Conservation (phyloP, 495 filamentous ascomycete genomes). For the Podospora australis region DNA sequence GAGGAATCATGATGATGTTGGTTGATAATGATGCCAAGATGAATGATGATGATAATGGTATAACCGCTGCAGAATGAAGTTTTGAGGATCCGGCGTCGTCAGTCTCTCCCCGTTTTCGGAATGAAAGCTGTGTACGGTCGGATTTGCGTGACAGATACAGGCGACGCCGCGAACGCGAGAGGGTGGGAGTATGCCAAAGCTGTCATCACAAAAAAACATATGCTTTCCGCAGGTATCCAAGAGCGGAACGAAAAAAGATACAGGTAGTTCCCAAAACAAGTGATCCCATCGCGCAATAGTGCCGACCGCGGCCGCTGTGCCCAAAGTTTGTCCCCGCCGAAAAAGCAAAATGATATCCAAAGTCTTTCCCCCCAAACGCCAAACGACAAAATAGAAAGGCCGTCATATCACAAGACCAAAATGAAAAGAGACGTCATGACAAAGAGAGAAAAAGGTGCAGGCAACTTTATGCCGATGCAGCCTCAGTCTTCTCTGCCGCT, state of each 20-base stretch:
- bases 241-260: not conserved
- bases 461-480: slow-evolving; percentile 12
- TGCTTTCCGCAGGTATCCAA: not conserved
- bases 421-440: slow-evolving; percentile 20
- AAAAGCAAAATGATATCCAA: slow-evolving; percentile 6
- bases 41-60: too few species aligned
- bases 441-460: not conserved
- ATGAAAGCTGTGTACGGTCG: too few species aligned
- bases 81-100: too few species aligned
- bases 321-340: slow-evolving; percentile 10
- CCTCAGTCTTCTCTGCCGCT: slow-evolving; percentile 38
- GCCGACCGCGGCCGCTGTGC: slow-evolving; percentile 4
- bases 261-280: not conserved
- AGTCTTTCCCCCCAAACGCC: slow-evolving; percentile 17
- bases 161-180: too few species aligned
- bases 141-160: too few species aligned
- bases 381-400: slow-evolving; percentile 13
- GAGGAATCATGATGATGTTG: too few species aligned
- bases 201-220: not conserved
- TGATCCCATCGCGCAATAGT: not conserved
- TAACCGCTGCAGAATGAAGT: too few species aligned
- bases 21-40: too few species aligned
- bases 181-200: not conserved
- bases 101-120: too few species aligned
- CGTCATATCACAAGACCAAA: slow-evolving; percentile 12